These are phyloP conservation scores for Albifimbria verrucaria DNA, from an alignment of 2,329 filamentous ascomycete species.

Conservation along the genomic window DNA sequence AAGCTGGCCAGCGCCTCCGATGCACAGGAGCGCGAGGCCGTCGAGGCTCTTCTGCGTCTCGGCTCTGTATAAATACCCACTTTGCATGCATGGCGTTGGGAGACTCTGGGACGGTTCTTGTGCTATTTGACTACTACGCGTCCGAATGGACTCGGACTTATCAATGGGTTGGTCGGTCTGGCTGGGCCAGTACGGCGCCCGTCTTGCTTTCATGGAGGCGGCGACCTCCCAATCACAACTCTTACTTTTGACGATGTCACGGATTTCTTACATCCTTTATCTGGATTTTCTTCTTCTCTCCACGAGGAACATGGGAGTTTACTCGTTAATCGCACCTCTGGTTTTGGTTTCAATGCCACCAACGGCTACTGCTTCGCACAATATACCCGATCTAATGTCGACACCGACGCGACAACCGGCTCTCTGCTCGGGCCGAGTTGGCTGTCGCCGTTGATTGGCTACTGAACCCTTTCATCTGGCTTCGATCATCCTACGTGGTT, in stretches of 20 bases:
- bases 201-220: conserved; percentile 29
- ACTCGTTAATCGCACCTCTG: too few species aligned
- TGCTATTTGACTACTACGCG: too few species aligned
- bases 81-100: conserved; percentile 54
- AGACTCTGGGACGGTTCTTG: conserved; percentile 7
- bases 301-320: background rate
- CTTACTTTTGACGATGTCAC: conserved; percentile 28
- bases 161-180: conserved; percentile 18
- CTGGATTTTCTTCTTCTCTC: conserved; percentile 8
- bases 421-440: too few species aligned
- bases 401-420: too few species aligned
- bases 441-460: too few species aligned
- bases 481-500: background rate
- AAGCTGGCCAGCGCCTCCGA: conserved; percentile 52
- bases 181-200: conserved; percentile 27
- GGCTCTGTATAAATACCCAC: conserved; percentile 67
- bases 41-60: conserved; percentile 76
- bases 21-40: conserved; percentile 75
- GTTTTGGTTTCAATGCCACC: too few species aligned
- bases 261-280: conserved; percentile 16
- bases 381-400: too few species aligned
- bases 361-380: too few species aligned
- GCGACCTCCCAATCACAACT: conserved; percentile 26
- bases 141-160: too few species aligned
- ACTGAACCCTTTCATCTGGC: too few species aligned